Base-by-base conservation (phyloP, 148 eudicot species). In the Fagopyrum esculentum region DNA sequence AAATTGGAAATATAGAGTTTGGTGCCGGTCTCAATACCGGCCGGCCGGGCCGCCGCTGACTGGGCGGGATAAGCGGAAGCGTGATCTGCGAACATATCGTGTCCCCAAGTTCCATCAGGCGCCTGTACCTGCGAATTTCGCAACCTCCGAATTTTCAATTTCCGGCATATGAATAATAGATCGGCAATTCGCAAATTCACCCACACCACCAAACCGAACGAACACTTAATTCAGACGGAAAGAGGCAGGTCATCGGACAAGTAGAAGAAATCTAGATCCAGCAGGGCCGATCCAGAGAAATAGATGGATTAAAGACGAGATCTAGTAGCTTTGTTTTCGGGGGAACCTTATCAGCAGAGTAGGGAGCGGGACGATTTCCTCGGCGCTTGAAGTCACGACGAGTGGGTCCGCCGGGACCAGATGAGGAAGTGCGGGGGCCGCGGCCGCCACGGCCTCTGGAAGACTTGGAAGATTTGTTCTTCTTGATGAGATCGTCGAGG, bases 401-500 rank as follows among this genome's bases (percentile, higher is more conserved):
- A 12, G 89, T 77, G 30, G 98, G 98, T 17, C 89, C 98, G 5
- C 69, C 77, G 50, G 69, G 77, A 45, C 50, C 73, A 26, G 72
- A 45, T 45, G 78, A 19, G 48, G 72, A 56, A 35, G 86, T 54
- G 22, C 83, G 80, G 8, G 87, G 80, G 51, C 83, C 86, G 45
- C 91, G 78, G 59, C 88, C 57, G 22, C 82, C 82, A 9, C 89
- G 84, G 55, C 85, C 89, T 50, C 91, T 76, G 49, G 86, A 26
- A 45, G 78, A 56, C 61, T 66, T 75, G 72, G 98, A 86, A 5
- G 83, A 80, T 77, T 94, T 94, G 86, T 90, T 94, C 73, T 73
- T 86, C 86, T 94, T 94, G 71, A 94, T 94, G 72, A 94, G 91
- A 80, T 94, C 98, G 74, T 94, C 98, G 30, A 94, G 91, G 1